Conservation (phyloP, 495 filamentous ascomycete species). For the Aspergillus funiculosus region DNA sequence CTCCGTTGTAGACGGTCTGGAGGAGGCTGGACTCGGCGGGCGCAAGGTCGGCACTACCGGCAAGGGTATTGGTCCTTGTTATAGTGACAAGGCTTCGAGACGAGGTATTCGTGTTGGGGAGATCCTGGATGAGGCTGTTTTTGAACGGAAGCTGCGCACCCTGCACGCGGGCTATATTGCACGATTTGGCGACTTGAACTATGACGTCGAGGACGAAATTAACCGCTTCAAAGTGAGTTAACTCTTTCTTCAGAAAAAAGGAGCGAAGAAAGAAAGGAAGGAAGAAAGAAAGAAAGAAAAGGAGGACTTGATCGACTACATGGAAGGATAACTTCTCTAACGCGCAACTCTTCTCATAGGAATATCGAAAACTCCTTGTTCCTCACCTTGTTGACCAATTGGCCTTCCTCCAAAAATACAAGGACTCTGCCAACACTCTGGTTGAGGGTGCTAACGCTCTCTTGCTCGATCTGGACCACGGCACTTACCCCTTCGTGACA, state of each 20-base stretch:
- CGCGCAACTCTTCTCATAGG: constrained; percentile 38
- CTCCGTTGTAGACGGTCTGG: constrained; percentile 71
- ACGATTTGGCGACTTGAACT: constrained; percentile 68
- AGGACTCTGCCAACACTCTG: constrained; percentile 59
- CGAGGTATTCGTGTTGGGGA: constrained; percentile 71
- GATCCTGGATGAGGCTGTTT: constrained; percentile 64
- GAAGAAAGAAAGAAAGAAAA: no score
- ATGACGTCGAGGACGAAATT: constrained; percentile 80
- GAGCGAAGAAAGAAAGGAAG: no score
- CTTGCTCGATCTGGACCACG: constrained; percentile 70
- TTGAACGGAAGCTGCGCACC: constrained; percentile 66
- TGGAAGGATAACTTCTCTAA: constrained; percentile 3
- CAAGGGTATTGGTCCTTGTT: constrained; percentile 72
- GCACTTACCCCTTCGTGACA: constrained; percentile 83
- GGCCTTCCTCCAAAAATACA: constrained; percentile 43
- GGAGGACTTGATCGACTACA: no score
- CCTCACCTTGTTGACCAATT: constrained; percentile 63
- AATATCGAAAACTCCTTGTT: constrained; percentile 61
- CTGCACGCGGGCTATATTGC: constrained; percentile 63
- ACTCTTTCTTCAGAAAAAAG: no score
- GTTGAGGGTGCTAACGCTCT: constrained; percentile 90
- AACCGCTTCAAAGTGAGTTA: constrained; percentile 50
- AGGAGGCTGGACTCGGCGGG: constrained; percentile 71
- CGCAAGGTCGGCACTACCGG: constrained; percentile 52
- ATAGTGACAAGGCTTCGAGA: constrained; percentile 73